These are phyloP conservation scores for Aureobasidium sp. DNA, from an alignment of 2,329 filamentous ascomycete genomes.

Conservation along the genomic window DNA sequence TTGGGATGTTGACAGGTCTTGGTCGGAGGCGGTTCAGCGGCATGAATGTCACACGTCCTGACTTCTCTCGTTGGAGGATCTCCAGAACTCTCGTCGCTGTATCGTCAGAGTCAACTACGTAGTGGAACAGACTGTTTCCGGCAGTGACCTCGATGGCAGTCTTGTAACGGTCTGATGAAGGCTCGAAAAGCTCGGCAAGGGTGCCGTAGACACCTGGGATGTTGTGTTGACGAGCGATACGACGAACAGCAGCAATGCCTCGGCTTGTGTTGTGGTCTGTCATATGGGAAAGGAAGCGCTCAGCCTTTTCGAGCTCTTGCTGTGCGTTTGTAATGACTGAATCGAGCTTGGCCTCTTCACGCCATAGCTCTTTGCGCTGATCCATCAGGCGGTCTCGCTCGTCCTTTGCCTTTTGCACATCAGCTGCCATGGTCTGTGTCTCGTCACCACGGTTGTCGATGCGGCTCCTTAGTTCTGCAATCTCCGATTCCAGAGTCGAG, in stretches of 20 bases:
- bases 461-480: slow-evolving; percentile 60
- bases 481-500: slow-evolving; percentile 62
- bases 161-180: slow-evolving; percentile 76
- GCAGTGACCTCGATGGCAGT: slow-evolving; percentile 89
- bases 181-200: slow-evolving; percentile 75
- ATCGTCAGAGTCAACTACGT: slow-evolving; percentile 85
- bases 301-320: slow-evolving; percentile 69
- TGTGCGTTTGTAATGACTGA: slow-evolving; percentile 69
- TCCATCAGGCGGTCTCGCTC: slow-evolving; percentile 72
- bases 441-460: slow-evolving; percentile 74
- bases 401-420: slow-evolving; percentile 71
- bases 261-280: slow-evolving; percentile 86
- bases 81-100: slow-evolving; percentile 79
- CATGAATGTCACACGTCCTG: slow-evolving; percentile 89
- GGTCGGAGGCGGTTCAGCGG: slow-evolving; percentile 75
- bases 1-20: slow-evolving; percentile 65
- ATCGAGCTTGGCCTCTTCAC: slow-evolving; percentile 81
- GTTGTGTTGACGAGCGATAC: slow-evolving; percentile 70
- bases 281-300: slow-evolving; percentile 69
- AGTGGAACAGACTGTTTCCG: slow-evolving; percentile 88
- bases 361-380: slow-evolving; percentile 77
- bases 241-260: slow-evolving; percentile 78
- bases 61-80: slow-evolving; percentile 67
- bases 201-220: slow-evolving; percentile 88
- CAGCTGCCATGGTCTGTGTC: slow-evolving; percentile 63